These are phyloP conservation scores for Coemansia sp. DNA, from an alignment of 371 early-diverging fungal species.

Conservation along the genomic window DNA sequence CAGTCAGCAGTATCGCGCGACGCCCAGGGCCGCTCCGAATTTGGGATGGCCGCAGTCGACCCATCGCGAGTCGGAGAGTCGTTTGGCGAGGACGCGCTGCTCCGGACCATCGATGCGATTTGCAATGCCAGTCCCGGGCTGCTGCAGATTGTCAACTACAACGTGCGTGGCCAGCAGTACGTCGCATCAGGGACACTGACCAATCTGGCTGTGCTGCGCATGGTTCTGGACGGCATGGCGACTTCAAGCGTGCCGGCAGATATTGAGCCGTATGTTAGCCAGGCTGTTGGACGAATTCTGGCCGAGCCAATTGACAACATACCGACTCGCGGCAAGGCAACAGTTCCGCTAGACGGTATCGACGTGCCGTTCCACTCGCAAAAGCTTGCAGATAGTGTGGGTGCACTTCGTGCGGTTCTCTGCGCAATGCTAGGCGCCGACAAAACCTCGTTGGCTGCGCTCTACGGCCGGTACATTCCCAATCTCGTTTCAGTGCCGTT, in stretches of 20 bases:
- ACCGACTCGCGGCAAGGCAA: conserved; percentile 84
- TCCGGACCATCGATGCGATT: conserved; percentile 76
- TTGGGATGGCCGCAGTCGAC: conserved; percentile 95
- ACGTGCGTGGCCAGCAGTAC: conserved; percentile 95
- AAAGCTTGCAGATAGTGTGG: conserved; percentile 84
- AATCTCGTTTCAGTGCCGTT: conserved; percentile 92
- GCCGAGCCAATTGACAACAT: conserved; percentile 52
- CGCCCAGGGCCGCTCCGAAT: conserved; percentile 78
- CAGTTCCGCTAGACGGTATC: conserved; percentile 89
- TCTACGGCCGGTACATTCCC: conserved; percentile 87
- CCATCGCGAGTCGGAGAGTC: conserved; percentile 80
- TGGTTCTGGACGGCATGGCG: conserved; percentile 74
- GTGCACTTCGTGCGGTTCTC: conserved; percentile 84
- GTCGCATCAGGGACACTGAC: conserved; percentile 85
- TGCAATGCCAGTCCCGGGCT: conserved; percentile 64
- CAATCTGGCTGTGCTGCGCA: conserved; percentile 76
- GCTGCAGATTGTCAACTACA: conserved; percentile 94
- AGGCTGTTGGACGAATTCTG: conserved; percentile 67
- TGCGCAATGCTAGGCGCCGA: conserved; percentile 74
- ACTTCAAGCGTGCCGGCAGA: conserved; percentile 50
- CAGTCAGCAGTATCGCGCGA: conserved; percentile 91
- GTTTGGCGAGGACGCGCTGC: conserved; percentile 72
- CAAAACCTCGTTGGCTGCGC: conserved; percentile 72
- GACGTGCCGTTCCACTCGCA: conserved; percentile 97
- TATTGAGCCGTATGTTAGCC: conserved; percentile 64